Conservation (phyloP, 805 yeast genomes). For the Metschnikowia bowlesiae region DNA sequence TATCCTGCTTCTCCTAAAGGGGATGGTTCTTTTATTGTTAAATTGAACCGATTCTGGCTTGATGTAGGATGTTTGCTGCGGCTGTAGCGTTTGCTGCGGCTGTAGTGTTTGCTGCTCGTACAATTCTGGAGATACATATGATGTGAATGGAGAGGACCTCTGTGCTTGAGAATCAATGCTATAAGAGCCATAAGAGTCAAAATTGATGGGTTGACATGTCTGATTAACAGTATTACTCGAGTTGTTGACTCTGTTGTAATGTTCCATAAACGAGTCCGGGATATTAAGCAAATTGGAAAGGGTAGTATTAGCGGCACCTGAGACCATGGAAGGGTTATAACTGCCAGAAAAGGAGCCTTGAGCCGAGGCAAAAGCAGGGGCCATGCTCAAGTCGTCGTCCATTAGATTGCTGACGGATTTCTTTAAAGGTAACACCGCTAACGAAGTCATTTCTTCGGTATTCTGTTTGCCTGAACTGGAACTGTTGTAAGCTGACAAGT, state of each 20-base stretch:
- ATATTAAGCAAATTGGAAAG: constrained; percentile 22
- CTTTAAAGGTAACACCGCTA: constrained; percentile 49
- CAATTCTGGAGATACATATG: constrained; percentile 37
- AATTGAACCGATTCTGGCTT: constrained; percentile 12
- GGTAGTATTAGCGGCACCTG: constrained; percentile 9
- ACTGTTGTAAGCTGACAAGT: not conserved
- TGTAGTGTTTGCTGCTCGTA: constrained; percentile 4
- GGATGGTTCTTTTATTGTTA: not conserved
- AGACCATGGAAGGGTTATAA: constrained; percentile 7
- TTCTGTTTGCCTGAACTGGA: not conserved
- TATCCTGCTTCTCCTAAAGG: constrained; percentile 27
- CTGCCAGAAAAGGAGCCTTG: constrained; percentile 6
- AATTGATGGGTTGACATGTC: constrained; percentile 8
- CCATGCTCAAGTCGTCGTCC: constrained; percentile 55
- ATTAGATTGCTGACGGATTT: constrained; percentile 54
- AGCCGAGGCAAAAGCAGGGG: constrained; percentile 8
- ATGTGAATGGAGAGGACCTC: constrained; percentile 29
- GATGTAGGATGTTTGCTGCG: constrained; percentile 8
- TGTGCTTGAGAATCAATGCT: constrained; percentile 12
- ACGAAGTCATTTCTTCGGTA: constrained; percentile 40
- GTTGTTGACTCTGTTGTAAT: constrained; percentile 17
- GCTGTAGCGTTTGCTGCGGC: constrained; percentile 9
- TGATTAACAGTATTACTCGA: constrained; percentile 12
- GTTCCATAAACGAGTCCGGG: constrained; percentile 30
- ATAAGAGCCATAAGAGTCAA: constrained; percentile 9